Percentiles rank a stretch among this genome's conserved stretches.
Conservation (phyloP, 2,329 filamentous ascomycete species). For the Fusarium sp. region DNA sequence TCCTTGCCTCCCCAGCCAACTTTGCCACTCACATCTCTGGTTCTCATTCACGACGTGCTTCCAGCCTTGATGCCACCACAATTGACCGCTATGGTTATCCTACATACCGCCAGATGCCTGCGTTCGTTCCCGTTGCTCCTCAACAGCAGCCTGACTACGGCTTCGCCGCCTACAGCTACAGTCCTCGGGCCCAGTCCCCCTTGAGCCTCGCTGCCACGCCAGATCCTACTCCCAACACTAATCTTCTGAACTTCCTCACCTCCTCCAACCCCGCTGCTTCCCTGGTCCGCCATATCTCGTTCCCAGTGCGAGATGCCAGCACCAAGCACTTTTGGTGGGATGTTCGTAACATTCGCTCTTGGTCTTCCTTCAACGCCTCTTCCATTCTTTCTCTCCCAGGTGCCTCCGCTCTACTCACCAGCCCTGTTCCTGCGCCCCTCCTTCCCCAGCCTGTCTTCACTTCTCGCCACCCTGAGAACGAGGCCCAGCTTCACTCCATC, state of each 20-base stretch:
- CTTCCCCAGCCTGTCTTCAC: conserved; percentile 71
- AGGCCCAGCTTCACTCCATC: conserved; percentile 79
- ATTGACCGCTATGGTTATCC: conserved; percentile 83
- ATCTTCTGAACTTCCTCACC: conserved; percentile 82
- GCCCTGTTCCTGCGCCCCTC: conserved; percentile 72
- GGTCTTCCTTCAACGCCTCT: conserved; percentile 81
- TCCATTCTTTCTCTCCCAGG: conserved; percentile 80
- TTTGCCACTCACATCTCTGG: conserved; percentile 60
- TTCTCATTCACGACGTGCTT: conserved; percentile 67
- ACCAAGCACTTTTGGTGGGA: conserved; percentile 97
- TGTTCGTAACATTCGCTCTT: conserved; percentile 85
- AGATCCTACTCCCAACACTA: conserved; percentile 70
- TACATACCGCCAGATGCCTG: conserved; percentile 82
- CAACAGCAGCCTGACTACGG: conserved; percentile 57
- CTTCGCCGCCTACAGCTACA: conserved; percentile 58
- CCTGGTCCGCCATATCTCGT: conserved; percentile 83
- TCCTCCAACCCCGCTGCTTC: conserved; percentile 84
- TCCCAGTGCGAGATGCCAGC: conserved; percentile 73
- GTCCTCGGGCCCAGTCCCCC: conserved; percentile 62
- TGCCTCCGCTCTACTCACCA: conserved; percentile 78
- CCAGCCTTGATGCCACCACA: conserved; percentile 75
- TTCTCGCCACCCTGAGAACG: conserved; percentile 81
- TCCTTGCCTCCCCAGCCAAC: conserved; percentile 76
- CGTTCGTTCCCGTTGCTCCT: conserved; percentile 49
- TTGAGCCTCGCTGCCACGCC: conserved; percentile 58